phyloP scores from a whole-genome alignment of 495 filamentous ascomycete genomes.

The Aspergillus baeticus region DNA sequence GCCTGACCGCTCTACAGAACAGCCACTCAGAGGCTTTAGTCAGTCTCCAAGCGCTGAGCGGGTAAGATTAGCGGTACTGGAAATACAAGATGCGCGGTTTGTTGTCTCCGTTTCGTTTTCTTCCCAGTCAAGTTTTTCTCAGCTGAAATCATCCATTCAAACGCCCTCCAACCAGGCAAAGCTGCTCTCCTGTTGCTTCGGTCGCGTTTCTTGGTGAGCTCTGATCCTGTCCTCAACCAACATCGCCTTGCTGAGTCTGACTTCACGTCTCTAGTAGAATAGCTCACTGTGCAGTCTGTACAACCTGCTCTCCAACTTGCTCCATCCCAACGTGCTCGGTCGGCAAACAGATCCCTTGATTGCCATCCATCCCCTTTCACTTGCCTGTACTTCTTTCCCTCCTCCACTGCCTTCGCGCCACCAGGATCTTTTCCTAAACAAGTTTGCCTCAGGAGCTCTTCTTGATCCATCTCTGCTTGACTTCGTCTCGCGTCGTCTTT shows the following conservation, averaged over 20 bases:
- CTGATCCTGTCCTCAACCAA: neutral
- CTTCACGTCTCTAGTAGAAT: neutral
- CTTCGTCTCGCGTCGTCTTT: conserved; percentile 3
- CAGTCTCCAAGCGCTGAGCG: neutral
- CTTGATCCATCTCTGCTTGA: neutral
- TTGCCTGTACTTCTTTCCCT: conserved; percentile 12
- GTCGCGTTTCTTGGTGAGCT: conserved; percentile 7
- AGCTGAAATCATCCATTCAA: conserved; percentile 6
- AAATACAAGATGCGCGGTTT: conserved; percentile 1
- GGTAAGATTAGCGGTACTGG: conserved; percentile 1
- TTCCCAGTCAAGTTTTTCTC: conserved; percentile 1
- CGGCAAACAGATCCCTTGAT: conserved; percentile 20
- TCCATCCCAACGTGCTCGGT: neutral
- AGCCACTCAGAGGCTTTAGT: neutral
- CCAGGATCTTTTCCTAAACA: conserved; percentile 11
- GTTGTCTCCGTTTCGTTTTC: neutral
- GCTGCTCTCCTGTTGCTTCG: conserved; percentile 1
- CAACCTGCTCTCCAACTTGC: neutral
- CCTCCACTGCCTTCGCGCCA: conserved; percentile 10
- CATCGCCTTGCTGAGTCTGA: neutral
- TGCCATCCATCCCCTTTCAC: conserved; percentile 5
- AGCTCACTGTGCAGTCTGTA: neutral
- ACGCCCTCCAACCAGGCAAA: neutral
- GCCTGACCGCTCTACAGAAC: neutral
- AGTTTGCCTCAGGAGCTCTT: conserved; percentile 6